A percentile compares a stretch with the other conserved stretches of the same genome.
These are phyloP conservation scores for Lentinula sp. DNA, from an alignment of 768 basidiomycete genomes.

Conservation along the genomic window DNA sequence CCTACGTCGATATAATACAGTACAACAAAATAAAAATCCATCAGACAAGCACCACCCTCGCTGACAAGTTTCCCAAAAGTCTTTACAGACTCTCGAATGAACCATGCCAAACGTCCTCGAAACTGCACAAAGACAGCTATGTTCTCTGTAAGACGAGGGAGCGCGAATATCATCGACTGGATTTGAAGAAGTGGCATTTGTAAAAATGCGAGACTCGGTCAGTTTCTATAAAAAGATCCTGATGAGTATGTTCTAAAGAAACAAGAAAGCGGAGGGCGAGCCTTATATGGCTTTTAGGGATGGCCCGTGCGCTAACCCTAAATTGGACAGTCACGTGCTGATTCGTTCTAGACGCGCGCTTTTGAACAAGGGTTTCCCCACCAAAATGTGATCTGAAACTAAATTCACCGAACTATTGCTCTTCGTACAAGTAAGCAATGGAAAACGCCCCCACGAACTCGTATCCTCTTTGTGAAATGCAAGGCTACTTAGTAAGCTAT, in stretches of 20 bases:
- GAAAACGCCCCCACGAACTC: too few species aligned
- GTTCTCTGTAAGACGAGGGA: slow-evolving; percentile 60
- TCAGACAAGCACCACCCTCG: slow-evolving; percentile 50
- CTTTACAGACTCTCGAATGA: slow-evolving; percentile 15
- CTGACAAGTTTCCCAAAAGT: slow-evolving; percentile 25
- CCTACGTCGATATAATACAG: neutral
- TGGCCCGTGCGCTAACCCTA: slow-evolving; percentile 28
- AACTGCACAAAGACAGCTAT: slow-evolving; percentile 28
- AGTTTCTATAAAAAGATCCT: slow-evolving; percentile 72
- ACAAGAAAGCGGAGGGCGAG: slow-evolving; percentile 9
- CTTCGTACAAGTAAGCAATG: too few species aligned
- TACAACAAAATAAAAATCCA: slow-evolving; percentile 25
- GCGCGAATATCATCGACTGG: slow-evolving; percentile 52
- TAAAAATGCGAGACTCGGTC: slow-evolving; percentile 71
- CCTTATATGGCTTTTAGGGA: slow-evolving; percentile 24
- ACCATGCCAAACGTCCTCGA: slow-evolving; percentile 52
- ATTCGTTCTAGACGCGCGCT: too few species aligned
- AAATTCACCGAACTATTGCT: too few species aligned
- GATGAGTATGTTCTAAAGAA: slow-evolving; percentile 63
- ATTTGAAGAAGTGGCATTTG: slow-evolving; percentile 59
- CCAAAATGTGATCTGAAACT: too few species aligned
- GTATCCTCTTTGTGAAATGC: too few species aligned
- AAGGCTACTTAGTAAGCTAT: too few species aligned
- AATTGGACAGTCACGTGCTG: too few species aligned
- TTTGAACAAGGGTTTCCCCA: too few species aligned